A percentile compares a stretch with the other conserved stretches of the same genome.
Conservation (phyloP, 1,139 yeast species). For the Debaryomyces singareniensis region DNA sequence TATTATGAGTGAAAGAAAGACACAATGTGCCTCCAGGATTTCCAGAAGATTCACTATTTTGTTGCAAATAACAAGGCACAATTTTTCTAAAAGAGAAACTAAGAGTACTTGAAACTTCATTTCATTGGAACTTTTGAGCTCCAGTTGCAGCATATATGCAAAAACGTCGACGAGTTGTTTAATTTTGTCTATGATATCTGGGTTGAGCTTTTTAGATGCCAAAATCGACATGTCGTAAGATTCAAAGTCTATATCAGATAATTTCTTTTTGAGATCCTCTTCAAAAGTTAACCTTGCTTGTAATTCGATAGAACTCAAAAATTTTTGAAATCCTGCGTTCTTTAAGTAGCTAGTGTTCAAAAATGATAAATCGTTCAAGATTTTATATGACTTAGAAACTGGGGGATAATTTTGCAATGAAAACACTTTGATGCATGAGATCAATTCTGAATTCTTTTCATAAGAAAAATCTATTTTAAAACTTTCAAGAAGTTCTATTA, state of each 20-base stretch:
- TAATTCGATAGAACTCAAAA: conserved; percentile 7
- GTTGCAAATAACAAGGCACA: conserved; percentile 24
- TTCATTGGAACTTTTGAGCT: conserved; percentile 21
- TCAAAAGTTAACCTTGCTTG: conserved; percentile 1
- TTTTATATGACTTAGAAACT: conserved; percentile 23
- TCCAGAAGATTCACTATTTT: conserved; percentile 23
- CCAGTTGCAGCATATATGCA: conserved; percentile 15
- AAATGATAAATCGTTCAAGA: conserved; percentile 30
- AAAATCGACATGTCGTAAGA: conserved; percentile 7
- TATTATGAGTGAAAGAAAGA: conserved; percentile 23
- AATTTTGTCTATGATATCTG: conserved; percentile 15
- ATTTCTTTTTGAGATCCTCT: not conserved
- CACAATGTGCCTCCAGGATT: conserved; percentile 33
- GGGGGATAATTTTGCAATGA: conserved; percentile 29
- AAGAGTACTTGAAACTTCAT: conserved; percentile 22
- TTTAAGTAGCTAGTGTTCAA: conserved; percentile 12
- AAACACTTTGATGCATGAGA: conserved; percentile 25
- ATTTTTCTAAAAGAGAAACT: conserved; percentile 22
- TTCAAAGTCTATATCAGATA: conserved; percentile 7
- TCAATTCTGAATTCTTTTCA: conserved; percentile 7
- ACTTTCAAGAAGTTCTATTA: conserved; percentile 17
- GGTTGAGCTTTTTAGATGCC: conserved; percentile 16
- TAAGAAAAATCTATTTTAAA: conserved; percentile 9
- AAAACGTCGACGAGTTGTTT: conserved; percentile 21
- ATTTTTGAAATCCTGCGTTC: conserved; percentile 13